phyloP scores from a whole-genome alignment of 306 rosid genomes.

The Benincasa hispida region DNA sequence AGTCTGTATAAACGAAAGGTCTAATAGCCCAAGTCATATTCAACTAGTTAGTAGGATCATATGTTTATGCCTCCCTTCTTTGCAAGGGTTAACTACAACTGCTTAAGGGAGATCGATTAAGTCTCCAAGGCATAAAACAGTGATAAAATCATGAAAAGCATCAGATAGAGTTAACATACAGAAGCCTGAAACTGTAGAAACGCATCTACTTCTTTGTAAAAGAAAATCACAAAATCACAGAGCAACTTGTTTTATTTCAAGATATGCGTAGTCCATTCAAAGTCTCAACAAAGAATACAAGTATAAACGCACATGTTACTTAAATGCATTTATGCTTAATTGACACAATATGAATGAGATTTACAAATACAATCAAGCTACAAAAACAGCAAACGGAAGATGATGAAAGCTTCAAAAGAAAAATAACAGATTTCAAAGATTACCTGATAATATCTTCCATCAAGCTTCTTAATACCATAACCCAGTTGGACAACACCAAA shows the following conservation, averaged over 20 bases:
- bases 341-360: background rate
- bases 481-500: constrained; percentile 65
- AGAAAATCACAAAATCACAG: background rate
- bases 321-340: background rate
- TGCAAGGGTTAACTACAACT: background rate
- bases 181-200: no score
- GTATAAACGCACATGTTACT: background rate
- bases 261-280: background rate
- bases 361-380: background rate
- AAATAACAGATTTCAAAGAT: background rate
- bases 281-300: background rate
- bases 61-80: background rate
- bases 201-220: background rate
- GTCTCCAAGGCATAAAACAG: no score
- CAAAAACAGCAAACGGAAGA: background rate
- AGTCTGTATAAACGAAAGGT: background rate
- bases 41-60: background rate
- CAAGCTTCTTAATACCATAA: constrained; percentile 79
- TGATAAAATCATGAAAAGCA: background rate
- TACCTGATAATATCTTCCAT: constrained; percentile 79
- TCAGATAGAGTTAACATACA: no score
- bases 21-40: background rate
- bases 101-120: background rate
- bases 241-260: background rate
- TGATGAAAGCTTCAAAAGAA: background rate